A percentile compares a stretch with the other conserved stretches of the same genome.
phyloP scores from a whole-genome alignment of 1,284 basidiomycete genomes.

The Boletellus dicymbophilus region DNA sequence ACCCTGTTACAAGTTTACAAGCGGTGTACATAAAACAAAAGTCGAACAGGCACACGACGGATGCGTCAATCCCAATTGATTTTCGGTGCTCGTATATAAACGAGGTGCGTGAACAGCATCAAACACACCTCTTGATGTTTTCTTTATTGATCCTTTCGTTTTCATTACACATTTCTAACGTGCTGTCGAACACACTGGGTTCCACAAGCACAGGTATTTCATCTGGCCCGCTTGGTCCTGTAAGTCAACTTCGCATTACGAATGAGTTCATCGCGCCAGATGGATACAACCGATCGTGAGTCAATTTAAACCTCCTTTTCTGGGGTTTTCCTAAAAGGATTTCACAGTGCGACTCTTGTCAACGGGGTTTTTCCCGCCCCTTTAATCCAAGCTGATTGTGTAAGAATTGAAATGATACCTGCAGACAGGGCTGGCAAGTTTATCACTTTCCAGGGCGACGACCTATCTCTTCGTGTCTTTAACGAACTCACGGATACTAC shows the following conservation, averaged over 20 bases:
- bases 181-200: too few species aligned
- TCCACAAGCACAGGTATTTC: too few species aligned
- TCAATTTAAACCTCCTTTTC: background rate
- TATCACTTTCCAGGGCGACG: constrained; percentile 11
- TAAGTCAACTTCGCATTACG: constrained; percentile 16
- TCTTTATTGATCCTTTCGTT: too few species aligned
- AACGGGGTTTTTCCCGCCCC: constrained; percentile 28
- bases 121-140: too few species aligned
- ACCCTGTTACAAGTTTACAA: too few species aligned
- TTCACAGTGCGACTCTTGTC: constrained; percentile 22
- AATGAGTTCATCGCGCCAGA: constrained; percentile 35
- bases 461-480: constrained; percentile 24
- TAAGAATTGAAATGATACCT: background rate
- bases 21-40: too few species aligned
- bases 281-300: constrained; percentile 35
- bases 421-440: background rate
- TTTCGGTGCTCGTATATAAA: too few species aligned
- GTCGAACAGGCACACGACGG: too few species aligned
- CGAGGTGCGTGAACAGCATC: too few species aligned
- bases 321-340: background rate
- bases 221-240: constrained; percentile 16
- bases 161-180: too few species aligned
- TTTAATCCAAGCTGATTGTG: constrained; percentile 24
- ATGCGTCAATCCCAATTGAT: too few species aligned
- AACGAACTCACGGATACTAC: constrained; percentile 33